Conservation (phyloP, 345 rosid genomes). For the Eucalyptus marginata region DNA sequence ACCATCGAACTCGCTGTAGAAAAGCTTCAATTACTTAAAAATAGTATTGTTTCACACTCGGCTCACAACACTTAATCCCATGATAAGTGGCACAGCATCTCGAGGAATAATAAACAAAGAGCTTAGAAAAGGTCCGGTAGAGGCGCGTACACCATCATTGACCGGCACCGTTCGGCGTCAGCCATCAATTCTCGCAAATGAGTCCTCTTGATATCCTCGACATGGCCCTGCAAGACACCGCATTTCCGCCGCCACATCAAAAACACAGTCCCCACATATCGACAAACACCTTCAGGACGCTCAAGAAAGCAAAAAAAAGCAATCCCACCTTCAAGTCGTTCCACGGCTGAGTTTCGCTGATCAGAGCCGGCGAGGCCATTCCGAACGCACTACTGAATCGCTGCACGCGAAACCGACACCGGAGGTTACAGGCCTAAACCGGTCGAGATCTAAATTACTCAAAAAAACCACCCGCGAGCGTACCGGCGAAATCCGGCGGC, state of each 20-base stretch:
- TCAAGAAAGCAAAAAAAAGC: background rate
- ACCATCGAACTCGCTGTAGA: conserved; percentile 63
- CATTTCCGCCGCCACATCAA: background rate
- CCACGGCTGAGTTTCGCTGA: conserved; percentile 72
- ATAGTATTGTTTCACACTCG: background rate
- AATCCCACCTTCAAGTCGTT: conserved; percentile 67
- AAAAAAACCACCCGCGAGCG: background rate
- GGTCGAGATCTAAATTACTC: background rate
- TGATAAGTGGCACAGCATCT: background rate
- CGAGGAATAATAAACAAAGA: background rate
- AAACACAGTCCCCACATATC: background rate
- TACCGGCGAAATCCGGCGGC: background rate
- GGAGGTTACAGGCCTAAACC: background rate
- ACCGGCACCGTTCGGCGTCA: conserved; percentile 53
- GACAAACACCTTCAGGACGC: background rate
- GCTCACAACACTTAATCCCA: background rate
- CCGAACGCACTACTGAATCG: background rate
- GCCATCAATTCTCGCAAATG: conserved; percentile 78
- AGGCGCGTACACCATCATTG: conserved; percentile 59
- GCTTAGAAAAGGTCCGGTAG: background rate
- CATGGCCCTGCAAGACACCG: conserved; percentile 33
- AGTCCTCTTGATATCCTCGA: conserved; percentile 58
- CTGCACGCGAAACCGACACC: background rate
- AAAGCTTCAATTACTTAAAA: background rate
- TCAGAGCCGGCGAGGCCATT: conserved; percentile 61